phyloP scores from a whole-genome alignment of 2,329 filamentous ascomycete genomes.

The Aspergillus udagawae region DNA sequence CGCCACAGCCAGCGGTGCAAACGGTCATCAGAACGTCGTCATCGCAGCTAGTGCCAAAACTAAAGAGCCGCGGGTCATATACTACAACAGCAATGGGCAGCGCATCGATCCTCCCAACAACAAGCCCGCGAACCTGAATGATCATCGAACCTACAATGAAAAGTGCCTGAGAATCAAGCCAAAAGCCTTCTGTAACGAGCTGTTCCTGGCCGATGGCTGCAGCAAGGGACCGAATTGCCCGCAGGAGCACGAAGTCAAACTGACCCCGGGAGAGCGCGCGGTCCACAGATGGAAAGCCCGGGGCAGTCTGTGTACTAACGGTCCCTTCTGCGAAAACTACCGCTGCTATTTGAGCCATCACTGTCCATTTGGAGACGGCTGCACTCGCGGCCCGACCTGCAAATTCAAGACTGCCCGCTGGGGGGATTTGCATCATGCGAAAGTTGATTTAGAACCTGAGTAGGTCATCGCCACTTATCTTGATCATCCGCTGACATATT shows the following conservation, averaged over 20 bases:
- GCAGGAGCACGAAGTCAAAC: constrained; percentile 6
- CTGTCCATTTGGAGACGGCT: constrained; percentile 3
- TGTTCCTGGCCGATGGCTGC: constrained; percentile 5
- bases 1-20: neutral
- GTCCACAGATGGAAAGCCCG: constrained; percentile 10
- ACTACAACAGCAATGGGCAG: constrained; percentile 1
- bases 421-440: neutral
- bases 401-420: neutral
- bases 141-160: neutral
- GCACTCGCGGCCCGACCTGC: neutral
- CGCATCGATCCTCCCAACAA: constrained; percentile 5
- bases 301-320: constrained; percentile 1
- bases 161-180: neutral
- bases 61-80: neutral
- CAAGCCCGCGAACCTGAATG: neutral
- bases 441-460: neutral
- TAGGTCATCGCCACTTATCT: neutral
- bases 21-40: neutral
- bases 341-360: constrained; percentile 13
- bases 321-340: constrained; percentile 5
- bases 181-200: constrained; percentile 9
- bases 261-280: constrained; percentile 3
- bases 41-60: neutral
- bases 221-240: neutral
- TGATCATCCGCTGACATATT: neutral